A percentile compares a stretch with the other conserved stretches of the same genome.
Conservation (phyloP, 768 basidiomycete genomes). For the Naganishia antarctica region DNA sequence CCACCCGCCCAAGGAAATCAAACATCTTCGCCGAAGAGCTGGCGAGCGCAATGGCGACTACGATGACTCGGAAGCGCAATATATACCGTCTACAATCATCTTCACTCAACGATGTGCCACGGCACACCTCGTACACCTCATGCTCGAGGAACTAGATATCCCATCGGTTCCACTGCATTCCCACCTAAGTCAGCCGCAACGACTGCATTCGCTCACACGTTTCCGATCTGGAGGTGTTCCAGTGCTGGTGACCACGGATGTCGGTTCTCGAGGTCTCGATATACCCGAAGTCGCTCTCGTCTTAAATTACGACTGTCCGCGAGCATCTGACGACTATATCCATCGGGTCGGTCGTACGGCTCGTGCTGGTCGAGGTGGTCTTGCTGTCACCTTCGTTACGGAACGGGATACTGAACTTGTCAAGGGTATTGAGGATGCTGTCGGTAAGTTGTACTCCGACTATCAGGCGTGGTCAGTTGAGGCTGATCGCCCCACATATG, state of each 20-base stretch:
- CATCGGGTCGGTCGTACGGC: constrained; percentile 94
- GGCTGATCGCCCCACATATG: background rate
- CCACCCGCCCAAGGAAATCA: constrained; percentile 75
- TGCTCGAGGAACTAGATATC: constrained; percentile 73
- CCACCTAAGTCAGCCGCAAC: constrained; percentile 83
- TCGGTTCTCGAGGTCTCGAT: constrained; percentile 89
- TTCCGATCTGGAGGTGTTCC: constrained; percentile 84
- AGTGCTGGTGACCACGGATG: constrained; percentile 88
- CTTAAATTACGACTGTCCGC: constrained; percentile 93
- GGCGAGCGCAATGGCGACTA: constrained; percentile 56
- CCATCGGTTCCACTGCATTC: constrained; percentile 88
- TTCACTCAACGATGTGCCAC: constrained; percentile 80
- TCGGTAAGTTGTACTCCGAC: constrained; percentile 57
- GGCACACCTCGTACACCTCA: constrained; percentile 70
- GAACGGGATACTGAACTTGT: constrained; percentile 85
- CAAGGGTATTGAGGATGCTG: constrained; percentile 73
- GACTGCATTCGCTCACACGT: constrained; percentile 72
- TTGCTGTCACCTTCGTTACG: constrained; percentile 90
- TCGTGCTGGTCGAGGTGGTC: constrained; percentile 78
- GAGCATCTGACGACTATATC: constrained; percentile 78
- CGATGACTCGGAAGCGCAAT: constrained; percentile 50
- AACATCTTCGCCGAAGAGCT: constrained; percentile 55
- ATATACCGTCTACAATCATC: constrained; percentile 89
- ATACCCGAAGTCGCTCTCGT: constrained; percentile 95
- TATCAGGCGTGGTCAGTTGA: background rate